Conservation (phyloP, 345 rosid genomes). For the Durio zibethinus region DNA sequence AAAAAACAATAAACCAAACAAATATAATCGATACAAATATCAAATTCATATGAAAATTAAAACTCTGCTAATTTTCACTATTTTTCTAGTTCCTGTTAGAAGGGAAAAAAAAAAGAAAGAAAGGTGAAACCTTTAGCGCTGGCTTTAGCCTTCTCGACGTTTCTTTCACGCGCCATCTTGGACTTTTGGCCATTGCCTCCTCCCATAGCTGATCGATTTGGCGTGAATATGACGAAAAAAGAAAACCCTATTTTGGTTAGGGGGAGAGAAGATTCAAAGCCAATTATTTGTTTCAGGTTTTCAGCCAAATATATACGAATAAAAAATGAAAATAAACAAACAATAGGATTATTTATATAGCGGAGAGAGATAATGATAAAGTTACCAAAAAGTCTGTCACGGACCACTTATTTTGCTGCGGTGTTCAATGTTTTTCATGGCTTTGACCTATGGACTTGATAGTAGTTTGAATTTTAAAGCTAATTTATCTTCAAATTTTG, state of each 20-base stretch:
- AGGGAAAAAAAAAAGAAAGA: not conserved
- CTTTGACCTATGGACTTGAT: too few relatives aligned
- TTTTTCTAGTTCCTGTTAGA: not conserved
- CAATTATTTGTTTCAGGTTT: not conserved
- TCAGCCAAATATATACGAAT: not conserved
- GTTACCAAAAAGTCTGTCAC: constrained; percentile 15
- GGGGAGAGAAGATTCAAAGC: not conserved
- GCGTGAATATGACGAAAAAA: not conserved
- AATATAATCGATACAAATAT: not conserved
- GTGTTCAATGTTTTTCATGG: too few relatives aligned
- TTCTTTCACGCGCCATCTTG: constrained; percentile 52
- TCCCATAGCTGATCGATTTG: constrained; percentile 31
- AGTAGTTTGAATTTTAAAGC: too few relatives aligned
- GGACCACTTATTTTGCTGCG: not conserved
- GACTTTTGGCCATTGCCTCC: constrained; percentile 55
- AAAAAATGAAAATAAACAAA: too few relatives aligned
- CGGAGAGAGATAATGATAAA: not conserved
- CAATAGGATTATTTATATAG: not conserved
- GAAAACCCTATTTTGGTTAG: constrained; percentile 6
- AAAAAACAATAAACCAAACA: not conserved
- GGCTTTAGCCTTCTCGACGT: constrained; percentile 44
- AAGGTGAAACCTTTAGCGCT: constrained; percentile 30
- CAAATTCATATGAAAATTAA: not conserved
- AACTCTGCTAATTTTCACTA: not conserved
- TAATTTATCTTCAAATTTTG: too few relatives aligned